phyloP scores from a whole-genome alignment of 441 rosid genomes.

The Omphalea diandra region DNA sequence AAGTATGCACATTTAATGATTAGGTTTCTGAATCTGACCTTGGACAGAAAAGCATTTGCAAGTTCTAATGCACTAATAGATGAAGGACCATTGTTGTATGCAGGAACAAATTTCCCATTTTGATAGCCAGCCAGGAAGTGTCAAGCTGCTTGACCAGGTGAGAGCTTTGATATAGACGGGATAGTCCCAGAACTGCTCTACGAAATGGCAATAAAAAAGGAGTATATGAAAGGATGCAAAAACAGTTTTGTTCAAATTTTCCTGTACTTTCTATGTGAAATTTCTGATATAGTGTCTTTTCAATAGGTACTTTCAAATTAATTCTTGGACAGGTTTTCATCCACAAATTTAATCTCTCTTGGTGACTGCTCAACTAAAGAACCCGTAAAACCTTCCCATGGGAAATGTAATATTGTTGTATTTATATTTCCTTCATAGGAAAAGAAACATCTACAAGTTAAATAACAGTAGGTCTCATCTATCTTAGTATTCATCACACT shows the following conservation, averaged over 20 bases:
- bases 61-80: conserved; percentile 32
- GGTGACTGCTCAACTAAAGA: neutral
- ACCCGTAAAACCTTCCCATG: neutral
- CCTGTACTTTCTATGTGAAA: no score
- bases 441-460: no score
- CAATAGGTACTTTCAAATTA: neutral
- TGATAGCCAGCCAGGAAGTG: conserved; percentile 45
- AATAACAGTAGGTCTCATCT: no score
- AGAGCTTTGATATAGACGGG: conserved; percentile 37
- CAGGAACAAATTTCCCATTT: conserved; percentile 37
- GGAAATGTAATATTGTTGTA: neutral
- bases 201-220: neutral
- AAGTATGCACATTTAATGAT: neutral
- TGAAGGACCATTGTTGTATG: conserved; percentile 28
- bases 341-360: neutral
- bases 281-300: no score
- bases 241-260: neutral
- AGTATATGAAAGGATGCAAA: neutral
- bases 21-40: conserved; percentile 24
- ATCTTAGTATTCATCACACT: no score
- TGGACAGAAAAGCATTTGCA: conserved; percentile 34
- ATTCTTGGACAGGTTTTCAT: neutral
- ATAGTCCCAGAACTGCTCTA: conserved; percentile 36
- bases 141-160: conserved; percentile 43
- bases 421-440: neutral